These are phyloP conservation scores for Umbilicus rupestris DNA, from an alignment of 164 flowering plant species.

Conservation along the genomic window DNA sequence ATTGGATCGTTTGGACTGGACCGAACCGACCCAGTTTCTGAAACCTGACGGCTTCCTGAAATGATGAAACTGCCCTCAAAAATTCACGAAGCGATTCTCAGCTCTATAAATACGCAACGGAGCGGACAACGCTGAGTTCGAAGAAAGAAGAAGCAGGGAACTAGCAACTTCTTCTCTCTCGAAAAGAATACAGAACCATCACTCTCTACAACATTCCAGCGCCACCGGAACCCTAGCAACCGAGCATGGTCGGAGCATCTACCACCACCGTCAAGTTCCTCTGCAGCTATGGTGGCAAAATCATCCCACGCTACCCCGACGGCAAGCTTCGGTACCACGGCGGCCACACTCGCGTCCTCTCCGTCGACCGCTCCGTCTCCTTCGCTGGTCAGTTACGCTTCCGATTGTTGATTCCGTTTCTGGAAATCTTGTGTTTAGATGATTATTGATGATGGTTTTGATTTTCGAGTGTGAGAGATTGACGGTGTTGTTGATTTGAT, in stretches of 20 bases:
- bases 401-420: background rate
- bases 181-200: slow-evolving; percentile 7
- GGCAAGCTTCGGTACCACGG: slow-evolving; percentile 90
- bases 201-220: background rate
- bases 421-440: background rate
- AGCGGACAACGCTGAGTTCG: slow-evolving; percentile 12
- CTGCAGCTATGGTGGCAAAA: slow-evolving; percentile 90
- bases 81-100: too few relatives aligned
- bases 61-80: background rate
- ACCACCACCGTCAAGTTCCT: slow-evolving; percentile 54
- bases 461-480: background rate
- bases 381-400: slow-evolving; percentile 49
- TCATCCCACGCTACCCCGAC: slow-evolving; percentile 80
- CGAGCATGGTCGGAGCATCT: slow-evolving; percentile 28
- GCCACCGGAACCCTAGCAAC: slow-evolving; percentile 1
- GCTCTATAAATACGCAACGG: slow-evolving; percentile 23
- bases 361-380: slow-evolving; percentile 62
- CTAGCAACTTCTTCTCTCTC: background rate
- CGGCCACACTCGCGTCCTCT: slow-evolving; percentile 75
- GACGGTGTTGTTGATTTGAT: slow-evolving; percentile 8
- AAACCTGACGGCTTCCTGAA: background rate
- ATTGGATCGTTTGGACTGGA: background rate
- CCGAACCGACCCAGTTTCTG: background rate
- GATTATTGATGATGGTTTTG: background rate
- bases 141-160: background rate